Evolutionary conservation across 805 yeast genomes (phyloP), one percentile per base, ranked within the genome.

Genomic region (Nakazawaea pomicola): DNA sequence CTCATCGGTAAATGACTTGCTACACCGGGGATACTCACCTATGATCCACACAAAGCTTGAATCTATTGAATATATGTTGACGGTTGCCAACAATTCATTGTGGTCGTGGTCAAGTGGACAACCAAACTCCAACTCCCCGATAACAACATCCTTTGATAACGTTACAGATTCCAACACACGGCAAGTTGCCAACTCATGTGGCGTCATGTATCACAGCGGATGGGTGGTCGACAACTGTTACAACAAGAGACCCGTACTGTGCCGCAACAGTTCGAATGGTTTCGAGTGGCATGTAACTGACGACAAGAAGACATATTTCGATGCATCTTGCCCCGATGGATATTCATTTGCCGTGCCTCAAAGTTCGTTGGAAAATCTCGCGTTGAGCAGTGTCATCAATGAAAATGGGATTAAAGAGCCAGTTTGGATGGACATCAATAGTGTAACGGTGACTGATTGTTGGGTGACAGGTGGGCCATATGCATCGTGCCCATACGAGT

Each of bases 381-480:
- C 43, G 42, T 48, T 68, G 15, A 43, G 46, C 1, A 31, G 40
- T 3, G 32, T 43, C 3, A 29, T 66, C 19, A 48, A 50, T 0
- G 29, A 40, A 0, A 45, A 50, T 3, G 56, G 60, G 12, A 46
- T 52, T 2, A 49, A 46, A 12, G 58, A 49, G 11, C 74, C 75
- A 0, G 64, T 78, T 0, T 90, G 97, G 97, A 74, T 88, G 3
- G 88, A 87, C 60, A 50, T 88, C 47, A 90, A 91, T 55, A 86
- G 90, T 14, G 69, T 91, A 17, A 74, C 86, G 1, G 78, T 80
- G 16, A 61, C 71, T 3, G 74, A 78, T 41, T 90, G 98, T 54
- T 91, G 93, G 90, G 89, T 89, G 4, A 59, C 74, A 10, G 96
- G 95, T 1, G 96, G 95, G 0, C 76, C 87, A 0, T 68, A 75